Conservation (phyloP, 495 filamentous ascomycete genomes). For the Clavariopsis aquatica region DNA sequence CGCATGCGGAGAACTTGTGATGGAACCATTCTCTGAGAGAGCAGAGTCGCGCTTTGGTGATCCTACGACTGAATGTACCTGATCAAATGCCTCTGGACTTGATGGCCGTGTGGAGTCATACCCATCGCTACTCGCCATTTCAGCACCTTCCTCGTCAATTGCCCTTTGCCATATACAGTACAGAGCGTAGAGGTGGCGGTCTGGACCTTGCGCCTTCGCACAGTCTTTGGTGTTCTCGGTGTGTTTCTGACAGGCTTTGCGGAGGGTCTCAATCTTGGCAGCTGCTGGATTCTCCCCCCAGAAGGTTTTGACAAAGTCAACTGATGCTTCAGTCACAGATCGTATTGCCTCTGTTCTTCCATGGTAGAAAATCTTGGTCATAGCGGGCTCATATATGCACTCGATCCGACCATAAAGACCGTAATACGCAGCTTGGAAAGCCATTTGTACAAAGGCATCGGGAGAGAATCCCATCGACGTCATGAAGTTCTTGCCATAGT, state of each 20-base stretch:
- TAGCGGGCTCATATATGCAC: conserved; percentile 95
- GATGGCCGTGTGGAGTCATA: conserved; percentile 45
- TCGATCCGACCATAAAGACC: conserved; percentile 92
- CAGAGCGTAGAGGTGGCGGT: conserved; percentile 90
- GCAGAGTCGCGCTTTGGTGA: conserved; percentile 59
- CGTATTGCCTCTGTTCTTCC: conserved; percentile 93
- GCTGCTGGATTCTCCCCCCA: conserved; percentile 86
- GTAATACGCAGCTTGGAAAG: conserved; percentile 98
- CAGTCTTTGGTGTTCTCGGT: conserved; percentile 79
- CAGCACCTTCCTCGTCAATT: conserved; percentile 70
- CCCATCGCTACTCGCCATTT: conserved; percentile 47
- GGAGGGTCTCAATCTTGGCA: conserved; percentile 80
- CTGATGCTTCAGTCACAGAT: conserved; percentile 75
- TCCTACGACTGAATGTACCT: conserved; percentile 48
- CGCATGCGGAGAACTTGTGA: conserved; percentile 40
- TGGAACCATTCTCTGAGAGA: conserved; percentile 50
- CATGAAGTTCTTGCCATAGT: conserved; percentile 96
- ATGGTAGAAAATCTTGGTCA: conserved; percentile 93
- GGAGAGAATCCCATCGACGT: conserved; percentile 95
- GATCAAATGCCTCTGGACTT: conserved; percentile 30
- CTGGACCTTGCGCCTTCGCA: conserved; percentile 88
- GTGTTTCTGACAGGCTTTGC: conserved; percentile 80
- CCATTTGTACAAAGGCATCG: conserved; percentile 98
- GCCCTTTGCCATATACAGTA: conserved; percentile 94
- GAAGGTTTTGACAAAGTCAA: conserved; percentile 89